Conservation (phyloP, 352 stramenopile genomes). For the Phytophthora cajani region DNA sequence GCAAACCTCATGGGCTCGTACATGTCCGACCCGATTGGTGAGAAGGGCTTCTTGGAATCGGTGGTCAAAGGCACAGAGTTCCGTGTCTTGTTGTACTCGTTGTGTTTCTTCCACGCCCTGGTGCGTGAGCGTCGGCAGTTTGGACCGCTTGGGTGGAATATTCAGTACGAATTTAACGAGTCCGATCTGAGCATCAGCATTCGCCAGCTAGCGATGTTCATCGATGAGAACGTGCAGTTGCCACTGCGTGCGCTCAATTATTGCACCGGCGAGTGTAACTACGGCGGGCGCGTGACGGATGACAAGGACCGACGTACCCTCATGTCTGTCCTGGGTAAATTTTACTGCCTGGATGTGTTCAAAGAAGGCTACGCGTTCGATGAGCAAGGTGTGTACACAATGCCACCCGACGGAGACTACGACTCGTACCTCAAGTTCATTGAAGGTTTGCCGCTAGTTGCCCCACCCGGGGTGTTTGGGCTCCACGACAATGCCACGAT, state of each 20-base stretch:
- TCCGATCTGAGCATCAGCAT: constrained; percentile 94
- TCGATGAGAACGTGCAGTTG: constrained; percentile 91
- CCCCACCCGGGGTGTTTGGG: constrained; percentile 92
- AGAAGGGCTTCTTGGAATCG: constrained; percentile 89
- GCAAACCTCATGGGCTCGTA: constrained; percentile 93
- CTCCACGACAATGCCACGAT: constrained; percentile 95
- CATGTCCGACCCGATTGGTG: constrained; percentile 90
- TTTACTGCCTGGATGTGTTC: constrained; percentile 80
- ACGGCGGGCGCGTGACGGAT: constrained; percentile 86
- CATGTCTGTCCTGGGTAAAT: constrained; percentile 73
- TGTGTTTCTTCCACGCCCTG: constrained; percentile 93
- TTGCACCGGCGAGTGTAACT: constrained; percentile 88
- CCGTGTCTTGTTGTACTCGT: constrained; percentile 87
- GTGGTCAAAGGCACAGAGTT: constrained; percentile 85
- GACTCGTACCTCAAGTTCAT: constrained; percentile 85
- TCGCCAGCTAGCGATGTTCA: constrained; percentile 92
- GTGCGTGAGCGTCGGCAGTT: constrained; percentile 94
- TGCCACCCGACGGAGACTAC: constrained; percentile 79
- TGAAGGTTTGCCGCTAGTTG: constrained; percentile 87
- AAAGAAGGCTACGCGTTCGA: constrained; percentile 71
- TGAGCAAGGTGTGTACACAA: constrained; percentile 69
- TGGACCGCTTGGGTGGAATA: constrained; percentile 95
- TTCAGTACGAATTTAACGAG: constrained; percentile 97
- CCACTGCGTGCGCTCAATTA: constrained; percentile 81
- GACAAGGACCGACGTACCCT: constrained; percentile 85